phyloP scores from a whole-genome alignment of 192 early-diverging fungal genomes.

The Rhizophagus sp. region DNA sequence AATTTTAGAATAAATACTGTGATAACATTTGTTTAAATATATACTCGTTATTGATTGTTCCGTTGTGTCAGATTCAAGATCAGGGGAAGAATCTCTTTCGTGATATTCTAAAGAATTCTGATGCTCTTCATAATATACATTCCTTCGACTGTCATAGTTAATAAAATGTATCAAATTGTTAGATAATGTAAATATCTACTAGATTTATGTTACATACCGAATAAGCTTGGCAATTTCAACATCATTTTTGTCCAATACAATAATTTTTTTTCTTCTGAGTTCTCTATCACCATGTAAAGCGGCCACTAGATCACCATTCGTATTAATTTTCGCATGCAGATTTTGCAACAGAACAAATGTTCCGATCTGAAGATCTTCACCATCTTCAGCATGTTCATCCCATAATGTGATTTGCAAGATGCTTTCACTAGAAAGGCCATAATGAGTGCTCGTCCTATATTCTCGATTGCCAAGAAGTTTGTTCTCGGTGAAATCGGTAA shows the following conservation, averaged over 20 bases:
- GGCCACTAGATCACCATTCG: background rate
- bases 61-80: background rate
- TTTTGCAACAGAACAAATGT: background rate
- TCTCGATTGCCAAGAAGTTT: background rate
- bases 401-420: background rate
- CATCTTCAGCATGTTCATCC: background rate
- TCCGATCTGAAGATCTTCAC: background rate
- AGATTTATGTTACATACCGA: background rate
- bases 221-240: background rate
- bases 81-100: background rate
- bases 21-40: too few species aligned
- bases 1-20: background rate
- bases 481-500: background rate
- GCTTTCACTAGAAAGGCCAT: background rate
- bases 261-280: background rate
- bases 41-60: background rate
- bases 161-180: background rate
- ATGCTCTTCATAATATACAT: background rate
- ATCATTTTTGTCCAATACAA: background rate
- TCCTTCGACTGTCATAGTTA: background rate
- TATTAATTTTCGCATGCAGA: background rate
- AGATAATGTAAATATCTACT: background rate
- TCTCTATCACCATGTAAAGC: background rate
- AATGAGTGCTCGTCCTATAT: background rate
- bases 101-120: background rate